Percentiles rank a stretch among this genome's conserved stretches.
These are phyloP conservation scores for Cadophora gregata DNA, from an alignment of 2,329 filamentous ascomycete genomes.

Conservation along the genomic window DNA sequence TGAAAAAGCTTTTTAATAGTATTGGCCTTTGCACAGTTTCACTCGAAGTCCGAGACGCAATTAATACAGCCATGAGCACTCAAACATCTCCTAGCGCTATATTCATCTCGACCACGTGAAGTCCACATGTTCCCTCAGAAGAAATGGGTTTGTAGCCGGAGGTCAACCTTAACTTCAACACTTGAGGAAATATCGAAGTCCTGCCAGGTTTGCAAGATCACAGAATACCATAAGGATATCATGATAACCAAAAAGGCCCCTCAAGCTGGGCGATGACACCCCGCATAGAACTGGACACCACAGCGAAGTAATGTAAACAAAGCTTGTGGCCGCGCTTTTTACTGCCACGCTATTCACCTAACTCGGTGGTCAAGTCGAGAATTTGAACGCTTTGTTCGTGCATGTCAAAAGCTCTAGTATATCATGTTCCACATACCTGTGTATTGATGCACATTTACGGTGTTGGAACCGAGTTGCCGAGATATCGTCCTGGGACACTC, in stretches of 20 bases:
- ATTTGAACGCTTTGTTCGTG: too few relatives aligned
- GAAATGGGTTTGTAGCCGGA: neutral
- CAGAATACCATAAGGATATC: neutral
- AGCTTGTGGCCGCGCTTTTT: neutral
- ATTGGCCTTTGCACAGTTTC: too few relatives aligned
- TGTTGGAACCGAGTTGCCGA: too few relatives aligned
- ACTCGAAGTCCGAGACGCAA: too few relatives aligned
- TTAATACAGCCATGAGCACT: too few relatives aligned
- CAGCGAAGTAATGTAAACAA: neutral
- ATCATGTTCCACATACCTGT: too few relatives aligned
- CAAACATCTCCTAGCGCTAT: neutral
- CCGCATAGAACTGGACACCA: neutral
- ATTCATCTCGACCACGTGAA: neutral
- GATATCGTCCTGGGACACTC: too few relatives aligned
- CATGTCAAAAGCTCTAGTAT: too few relatives aligned
- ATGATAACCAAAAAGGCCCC: neutral
- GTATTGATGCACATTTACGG: too few relatives aligned
- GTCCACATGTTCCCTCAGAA: neutral
- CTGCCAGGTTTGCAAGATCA: neutral
- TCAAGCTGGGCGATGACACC: neutral
- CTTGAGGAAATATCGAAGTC: neutral
- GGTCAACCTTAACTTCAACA: neutral
- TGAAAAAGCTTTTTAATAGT: too few relatives aligned
- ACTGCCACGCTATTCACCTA: neutral
- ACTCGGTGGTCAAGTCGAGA: too few relatives aligned